These are phyloP conservation scores for Hypoxylon cercidicola DNA, from an alignment of 495 filamentous ascomycete species.

Conservation along the genomic window DNA sequence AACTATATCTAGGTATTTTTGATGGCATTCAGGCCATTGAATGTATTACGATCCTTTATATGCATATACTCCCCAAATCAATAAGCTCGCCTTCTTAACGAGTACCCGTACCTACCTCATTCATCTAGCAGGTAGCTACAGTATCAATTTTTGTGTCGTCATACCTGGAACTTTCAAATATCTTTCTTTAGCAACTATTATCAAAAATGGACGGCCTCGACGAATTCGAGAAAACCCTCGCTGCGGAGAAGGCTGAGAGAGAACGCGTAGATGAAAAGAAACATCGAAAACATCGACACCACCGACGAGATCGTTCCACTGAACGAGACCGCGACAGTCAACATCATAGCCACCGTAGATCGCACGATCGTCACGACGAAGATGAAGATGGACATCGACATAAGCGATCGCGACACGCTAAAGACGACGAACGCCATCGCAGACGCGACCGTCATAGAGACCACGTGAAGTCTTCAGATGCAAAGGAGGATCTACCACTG, in stretches of 20 bases:
- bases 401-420: slow-evolving; percentile 56
- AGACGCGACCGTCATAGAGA: slow-evolving; percentile 47
- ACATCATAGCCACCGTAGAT: slow-evolving; percentile 42
- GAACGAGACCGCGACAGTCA: slow-evolving; percentile 51
- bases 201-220: slow-evolving; percentile 61
- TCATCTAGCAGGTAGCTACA: too few species aligned
- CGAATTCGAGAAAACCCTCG: slow-evolving; percentile 65
- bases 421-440: slow-evolving; percentile 52
- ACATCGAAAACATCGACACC: slow-evolving; percentile 56
- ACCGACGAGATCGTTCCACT: slow-evolving; percentile 55
- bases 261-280: slow-evolving; percentile 54
- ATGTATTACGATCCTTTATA: neutral
- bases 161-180: neutral
- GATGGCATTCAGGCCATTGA: too few species aligned
- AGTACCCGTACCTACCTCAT: too few species aligned
- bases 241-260: slow-evolving; percentile 61
- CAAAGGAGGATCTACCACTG: slow-evolving; percentile 58
- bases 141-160: too few species aligned
- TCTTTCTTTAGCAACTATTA: neutral
- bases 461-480: slow-evolving; percentile 55
- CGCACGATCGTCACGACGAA: slow-evolving; percentile 45
- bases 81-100: too few species aligned
- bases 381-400: slow-evolving; percentile 52
- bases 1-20: slow-evolving; percentile 2
- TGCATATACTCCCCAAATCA: neutral